Evolutionary conservation across 352 stramenopile species (phyloP).

Genomic region (Blastocystis sp.): DNA sequence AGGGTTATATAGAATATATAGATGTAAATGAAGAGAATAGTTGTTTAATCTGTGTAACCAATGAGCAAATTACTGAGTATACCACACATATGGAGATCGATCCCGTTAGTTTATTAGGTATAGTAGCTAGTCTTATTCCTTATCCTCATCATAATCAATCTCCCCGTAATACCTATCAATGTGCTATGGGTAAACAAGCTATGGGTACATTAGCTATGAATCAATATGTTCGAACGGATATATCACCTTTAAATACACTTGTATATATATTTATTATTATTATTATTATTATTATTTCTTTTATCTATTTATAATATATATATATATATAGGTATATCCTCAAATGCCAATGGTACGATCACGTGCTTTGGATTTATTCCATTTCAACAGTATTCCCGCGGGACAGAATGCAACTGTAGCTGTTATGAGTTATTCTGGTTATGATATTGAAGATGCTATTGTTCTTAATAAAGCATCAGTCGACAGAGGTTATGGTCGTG

Average conservation of each 20-base stretch:
- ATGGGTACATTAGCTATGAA: slow-evolving; percentile 96
- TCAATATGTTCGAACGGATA: slow-evolving; percentile 95
- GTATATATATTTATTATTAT: too few species aligned
- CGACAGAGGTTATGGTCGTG: slow-evolving; percentile 88
- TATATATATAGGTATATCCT: too few species aligned
- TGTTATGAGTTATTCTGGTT: slow-evolving; percentile 98
- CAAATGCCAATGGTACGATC: slow-evolving; percentile 98
- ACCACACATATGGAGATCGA: slow-evolving; percentile 98
- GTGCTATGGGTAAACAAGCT: slow-evolving; percentile 98
- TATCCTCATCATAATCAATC: slow-evolving; percentile 97
- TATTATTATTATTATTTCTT: too few species aligned
- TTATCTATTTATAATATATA: too few species aligned
- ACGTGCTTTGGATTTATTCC: slow-evolving; percentile 82
- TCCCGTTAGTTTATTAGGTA: slow-evolving; percentile 88
- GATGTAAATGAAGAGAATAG: slow-evolving; percentile 99
- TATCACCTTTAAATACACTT: slow-evolving; percentile 81
- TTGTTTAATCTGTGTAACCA: slow-evolving; percentile 80
- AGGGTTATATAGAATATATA: slow-evolving; percentile 95
- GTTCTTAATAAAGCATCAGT: slow-evolving; percentile 90
- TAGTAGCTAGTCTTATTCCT: slow-evolving; percentile 90
- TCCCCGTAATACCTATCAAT: slow-evolving; percentile 98
- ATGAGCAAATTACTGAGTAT: slow-evolving; percentile 57
- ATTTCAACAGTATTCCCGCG: slow-evolving; percentile 88
- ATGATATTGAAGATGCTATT: slow-evolving; percentile 99
- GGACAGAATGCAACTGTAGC: slow-evolving; percentile 94